phyloP scores from a whole-genome alignment of 176 grass and related monocot species.

The Ensete ventricosum region DNA sequence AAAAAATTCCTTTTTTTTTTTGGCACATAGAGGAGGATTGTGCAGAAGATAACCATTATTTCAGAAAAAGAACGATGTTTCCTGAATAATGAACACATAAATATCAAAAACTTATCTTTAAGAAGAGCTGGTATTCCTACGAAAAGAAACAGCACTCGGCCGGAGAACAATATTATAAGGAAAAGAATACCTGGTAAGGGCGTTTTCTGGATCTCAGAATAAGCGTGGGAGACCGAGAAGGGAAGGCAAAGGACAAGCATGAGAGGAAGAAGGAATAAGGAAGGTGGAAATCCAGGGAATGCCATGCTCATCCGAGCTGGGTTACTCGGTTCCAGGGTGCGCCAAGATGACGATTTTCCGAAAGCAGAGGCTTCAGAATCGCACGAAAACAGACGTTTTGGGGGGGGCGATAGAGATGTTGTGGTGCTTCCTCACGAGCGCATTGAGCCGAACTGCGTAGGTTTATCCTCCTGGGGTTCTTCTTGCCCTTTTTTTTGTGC shows the following conservation, averaged over 20 bases:
- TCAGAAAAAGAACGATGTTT: too few relatives aligned
- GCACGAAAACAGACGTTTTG: not conserved
- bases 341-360: not conserved
- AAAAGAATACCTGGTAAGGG: constrained; percentile 19
- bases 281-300: not conserved
- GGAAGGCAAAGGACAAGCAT: constrained; percentile 20
- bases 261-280: constrained; percentile 16
- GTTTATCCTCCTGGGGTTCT: not conserved
- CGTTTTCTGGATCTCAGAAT: not conserved
- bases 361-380: not conserved
- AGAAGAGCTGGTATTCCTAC: too few relatives aligned
- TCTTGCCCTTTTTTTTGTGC: not conserved
- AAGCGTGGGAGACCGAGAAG: constrained; percentile 3
- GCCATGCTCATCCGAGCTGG: constrained; percentile 3
- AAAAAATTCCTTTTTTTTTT: not conserved
- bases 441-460: not conserved
- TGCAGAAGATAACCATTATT: not conserved
- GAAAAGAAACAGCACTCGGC: too few relatives aligned
- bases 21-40: not conserved
- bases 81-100: too few relatives aligned
- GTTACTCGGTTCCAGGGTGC: not conserved
- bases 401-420: not conserved
- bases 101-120: too few relatives aligned
- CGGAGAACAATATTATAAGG: not conserved
- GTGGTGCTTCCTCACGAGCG: too few relatives aligned